A percentile compares a stretch with the other conserved stretches of the same genome.
Evolutionary conservation across 1,139 yeast species (phyloP).

Genomic region (Eremothecium sinecaudum): DNA sequence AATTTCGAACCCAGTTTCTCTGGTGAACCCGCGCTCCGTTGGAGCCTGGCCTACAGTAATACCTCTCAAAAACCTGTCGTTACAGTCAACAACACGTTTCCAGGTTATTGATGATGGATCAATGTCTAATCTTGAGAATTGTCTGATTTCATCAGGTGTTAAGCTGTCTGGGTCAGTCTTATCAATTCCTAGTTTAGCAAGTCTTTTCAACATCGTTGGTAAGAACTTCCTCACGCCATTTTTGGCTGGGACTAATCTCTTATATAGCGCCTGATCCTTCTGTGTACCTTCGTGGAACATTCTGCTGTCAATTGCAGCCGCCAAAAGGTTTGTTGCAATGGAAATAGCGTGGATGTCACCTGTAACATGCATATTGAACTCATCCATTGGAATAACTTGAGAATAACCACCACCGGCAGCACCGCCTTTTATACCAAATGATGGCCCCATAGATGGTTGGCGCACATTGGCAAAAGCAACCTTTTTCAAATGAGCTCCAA

Average conservation of each 20-base stretch:
- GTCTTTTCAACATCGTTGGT: constrained; percentile 66
- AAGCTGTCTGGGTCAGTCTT: constrained; percentile 76
- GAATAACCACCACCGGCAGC: constrained; percentile 99
- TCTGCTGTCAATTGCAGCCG: constrained; percentile 97
- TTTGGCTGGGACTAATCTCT: constrained; percentile 78
- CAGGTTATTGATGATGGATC: constrained; percentile 92
- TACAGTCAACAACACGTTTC: constrained; percentile 95
- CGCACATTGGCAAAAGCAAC: constrained; percentile 91
- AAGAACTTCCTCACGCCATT: constrained; percentile 77
- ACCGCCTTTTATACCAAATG: constrained; percentile 98
- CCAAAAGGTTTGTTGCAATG: constrained; percentile 88
- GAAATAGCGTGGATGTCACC: constrained; percentile 98
- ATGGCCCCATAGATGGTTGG: constrained; percentile 99
- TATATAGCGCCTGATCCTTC: constrained; percentile 77
- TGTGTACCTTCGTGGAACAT: constrained; percentile 96
- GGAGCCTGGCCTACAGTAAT: constrained; percentile 90
- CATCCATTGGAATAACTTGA: constrained; percentile 98
- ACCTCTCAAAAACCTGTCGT: constrained; percentile 87
- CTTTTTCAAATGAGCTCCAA: constrained; percentile 84
- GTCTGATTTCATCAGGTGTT: constrained; percentile 65
- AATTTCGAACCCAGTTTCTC: constrained; percentile 92
- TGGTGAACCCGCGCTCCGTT: constrained; percentile 83
- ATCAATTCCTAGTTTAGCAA: constrained; percentile 69
- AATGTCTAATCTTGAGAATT: constrained; percentile 79
- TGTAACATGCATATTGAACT: constrained; percentile 94